A percentile compares a stretch with the other conserved stretches of the same genome.
phyloP scores from a whole-genome alignment of 169 alveolate species.

The Eimeria tenella region DNA sequence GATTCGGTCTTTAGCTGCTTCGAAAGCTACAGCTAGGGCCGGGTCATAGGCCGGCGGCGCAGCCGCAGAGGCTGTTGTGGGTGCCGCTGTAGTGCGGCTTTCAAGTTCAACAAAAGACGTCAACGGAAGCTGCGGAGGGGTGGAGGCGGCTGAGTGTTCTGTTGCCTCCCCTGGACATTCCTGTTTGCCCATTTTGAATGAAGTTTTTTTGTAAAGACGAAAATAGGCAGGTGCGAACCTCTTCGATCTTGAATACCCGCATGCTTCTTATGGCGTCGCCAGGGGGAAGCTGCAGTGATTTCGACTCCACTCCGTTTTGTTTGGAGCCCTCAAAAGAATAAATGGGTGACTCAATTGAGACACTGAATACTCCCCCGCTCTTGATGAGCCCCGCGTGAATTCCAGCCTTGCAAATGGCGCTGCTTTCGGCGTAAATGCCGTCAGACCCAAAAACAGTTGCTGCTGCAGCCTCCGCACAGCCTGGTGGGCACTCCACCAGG shows the following conservation, averaged over 20 bases:
- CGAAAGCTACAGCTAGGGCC: slow-evolving; percentile 33
- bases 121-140: slow-evolving; percentile 32
- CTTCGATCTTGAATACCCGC: slow-evolving; percentile 81
- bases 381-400: slow-evolving; percentile 91
- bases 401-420: slow-evolving; percentile 94
- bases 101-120: slow-evolving; percentile 36
- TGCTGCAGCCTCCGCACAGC: slow-evolving; percentile 84
- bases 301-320: slow-evolving; percentile 90
- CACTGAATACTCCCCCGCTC: slow-evolving; percentile 88
- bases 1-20: slow-evolving; percentile 51
- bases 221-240: slow-evolving; percentile 39
- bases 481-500: slow-evolving; percentile 90
- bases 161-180: slow-evolving; percentile 82
- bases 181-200: not conserved
- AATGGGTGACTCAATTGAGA: slow-evolving; percentile 90
- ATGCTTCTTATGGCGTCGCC: slow-evolving; percentile 76
- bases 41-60: slow-evolving; percentile 48
- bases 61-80: not conserved
- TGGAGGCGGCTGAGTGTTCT: slow-evolving; percentile 43
- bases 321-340: slow-evolving; percentile 89
- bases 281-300: slow-evolving; percentile 81
- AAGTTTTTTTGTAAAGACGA: not conserved
- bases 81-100: not conserved
- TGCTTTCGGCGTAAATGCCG: slow-evolving; percentile 90
- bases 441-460: slow-evolving; percentile 89